Conservation (phyloP, 106 monocot species). For the Triglochin maritima region DNA sequence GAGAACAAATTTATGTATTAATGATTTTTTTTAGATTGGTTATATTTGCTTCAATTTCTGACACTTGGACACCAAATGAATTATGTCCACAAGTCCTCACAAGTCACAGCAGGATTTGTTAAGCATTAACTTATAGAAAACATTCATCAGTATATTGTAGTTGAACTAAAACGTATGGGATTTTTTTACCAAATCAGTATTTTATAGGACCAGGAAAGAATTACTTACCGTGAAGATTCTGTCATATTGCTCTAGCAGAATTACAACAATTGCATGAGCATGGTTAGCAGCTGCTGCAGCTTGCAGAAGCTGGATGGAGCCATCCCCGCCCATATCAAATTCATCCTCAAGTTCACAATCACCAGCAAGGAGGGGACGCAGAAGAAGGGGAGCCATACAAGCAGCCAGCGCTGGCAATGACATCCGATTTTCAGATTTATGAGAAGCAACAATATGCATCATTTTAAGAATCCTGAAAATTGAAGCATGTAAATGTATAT, state of each 20-base stretch:
- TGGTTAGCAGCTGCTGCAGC: conserved; percentile 99
- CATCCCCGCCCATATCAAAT: conserved; percentile 68
- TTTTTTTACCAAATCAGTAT: no score
- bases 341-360: conserved; percentile 81
- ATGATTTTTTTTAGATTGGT: no score
- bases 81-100: no score
- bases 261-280: conserved; percentile 89
- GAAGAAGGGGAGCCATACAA: conserved; percentile 97
- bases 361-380: conserved; percentile 84
- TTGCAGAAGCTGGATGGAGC: conserved; percentile 81
- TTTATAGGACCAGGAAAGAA: background rate
- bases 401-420: conserved; percentile 74
- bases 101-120: no score
- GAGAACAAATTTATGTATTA: no score
- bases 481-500: background rate
- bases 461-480: conserved; percentile 70
- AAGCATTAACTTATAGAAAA: no score
- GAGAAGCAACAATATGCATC: conserved; percentile 63
- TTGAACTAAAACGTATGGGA: background rate
- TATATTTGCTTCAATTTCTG: no score
- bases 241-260: conserved; percentile 74
- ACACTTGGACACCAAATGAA: no score
- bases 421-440: conserved; percentile 83
- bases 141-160: no score
- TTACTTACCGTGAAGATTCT: conserved; percentile 70